These are phyloP conservation scores for Claviceps humidiphila DNA, from an alignment of 2,329 filamentous ascomycete genomes.

Conservation along the genomic window DNA sequence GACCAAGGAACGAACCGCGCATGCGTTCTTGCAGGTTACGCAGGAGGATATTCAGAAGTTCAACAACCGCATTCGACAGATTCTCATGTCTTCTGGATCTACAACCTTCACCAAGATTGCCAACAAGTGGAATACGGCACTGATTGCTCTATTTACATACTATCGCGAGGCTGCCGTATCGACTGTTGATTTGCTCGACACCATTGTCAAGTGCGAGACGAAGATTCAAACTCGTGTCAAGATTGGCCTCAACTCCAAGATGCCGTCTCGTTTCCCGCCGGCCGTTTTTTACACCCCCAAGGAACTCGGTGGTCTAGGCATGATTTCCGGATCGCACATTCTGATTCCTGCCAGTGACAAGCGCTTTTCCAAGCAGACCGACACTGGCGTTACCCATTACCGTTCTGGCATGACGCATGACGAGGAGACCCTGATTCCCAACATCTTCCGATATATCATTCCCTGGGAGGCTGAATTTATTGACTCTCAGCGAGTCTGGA, in stretches of 20 bases:
- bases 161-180: constrained; percentile 96
- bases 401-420: constrained; percentile 96
- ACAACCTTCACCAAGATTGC: constrained; percentile 99
- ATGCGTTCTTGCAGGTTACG: constrained; percentile 94
- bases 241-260: constrained; percentile 97
- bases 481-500: constrained; percentile 97
- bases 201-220: constrained; percentile 98
- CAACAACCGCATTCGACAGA: constrained; percentile 96
- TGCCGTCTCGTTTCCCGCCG: constrained; percentile 96
- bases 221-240: constrained; percentile 99
- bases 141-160: constrained; percentile 96
- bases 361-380: constrained; percentile 96
- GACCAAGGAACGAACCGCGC: constrained; percentile 90
- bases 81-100: constrained; percentile 97
- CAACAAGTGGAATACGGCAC: constrained; percentile 98
- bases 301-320: constrained; percentile 88
- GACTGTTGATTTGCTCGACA: constrained; percentile 85
- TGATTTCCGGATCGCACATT: constrained; percentile 98
- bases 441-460: constrained; percentile 98
- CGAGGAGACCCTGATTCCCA: constrained; percentile 93
- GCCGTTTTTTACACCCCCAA: constrained; percentile 99
- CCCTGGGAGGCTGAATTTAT: constrained; percentile 99
- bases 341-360: constrained; percentile 95
- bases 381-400: constrained; percentile 93
- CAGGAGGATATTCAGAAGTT: constrained; percentile 98